Conservation (phyloP, 805 yeast genomes). For the Zygotorulaspora sp. region DNA sequence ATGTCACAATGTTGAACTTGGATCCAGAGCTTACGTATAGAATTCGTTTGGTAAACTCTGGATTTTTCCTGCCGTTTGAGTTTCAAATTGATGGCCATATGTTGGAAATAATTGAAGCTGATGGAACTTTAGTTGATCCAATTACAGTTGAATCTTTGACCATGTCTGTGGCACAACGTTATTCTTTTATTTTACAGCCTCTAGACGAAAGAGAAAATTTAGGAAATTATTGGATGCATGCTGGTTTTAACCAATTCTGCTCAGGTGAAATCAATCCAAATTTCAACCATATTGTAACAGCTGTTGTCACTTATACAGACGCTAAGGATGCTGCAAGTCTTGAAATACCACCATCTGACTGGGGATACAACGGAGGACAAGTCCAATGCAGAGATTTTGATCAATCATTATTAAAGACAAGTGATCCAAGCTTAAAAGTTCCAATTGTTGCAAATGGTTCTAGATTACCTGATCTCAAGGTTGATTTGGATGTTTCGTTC, state of each 20-base stretch:
- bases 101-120: slow-evolving; percentile 48
- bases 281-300: slow-evolving; percentile 34
- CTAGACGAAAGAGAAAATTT: slow-evolving; percentile 40
- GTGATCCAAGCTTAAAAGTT: slow-evolving; percentile 15
- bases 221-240: slow-evolving; percentile 44
- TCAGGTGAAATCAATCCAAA: slow-evolving; percentile 35
- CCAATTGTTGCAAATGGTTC: slow-evolving; percentile 20
- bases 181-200: slow-evolving; percentile 53
- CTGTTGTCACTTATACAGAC: slow-evolving; percentile 31
- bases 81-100: slow-evolving; percentile 48
- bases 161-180: slow-evolving; percentile 65
- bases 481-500: slow-evolving; percentile 27
- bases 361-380: slow-evolving; percentile 23
- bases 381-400: slow-evolving; percentile 28
- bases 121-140: slow-evolving; percentile 48
- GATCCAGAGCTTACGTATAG: slow-evolving; percentile 44
- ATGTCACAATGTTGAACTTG: slow-evolving; percentile 28
- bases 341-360: slow-evolving; percentile 10
- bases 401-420: slow-evolving; percentile 22
- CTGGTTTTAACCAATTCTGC: slow-evolving; percentile 37
- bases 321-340: slow-evolving; percentile 5
- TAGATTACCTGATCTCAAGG: slow-evolving; percentile 13
- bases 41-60: slow-evolving; percentile 46
- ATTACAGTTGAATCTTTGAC: slow-evolving; percentile 40
- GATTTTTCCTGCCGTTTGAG: slow-evolving; percentile 48